A percentile compares a stretch with the other conserved stretches of the same genome.
Conservation (phyloP, 106 monocot species). For the Apostasia shenzhenica region DNA sequence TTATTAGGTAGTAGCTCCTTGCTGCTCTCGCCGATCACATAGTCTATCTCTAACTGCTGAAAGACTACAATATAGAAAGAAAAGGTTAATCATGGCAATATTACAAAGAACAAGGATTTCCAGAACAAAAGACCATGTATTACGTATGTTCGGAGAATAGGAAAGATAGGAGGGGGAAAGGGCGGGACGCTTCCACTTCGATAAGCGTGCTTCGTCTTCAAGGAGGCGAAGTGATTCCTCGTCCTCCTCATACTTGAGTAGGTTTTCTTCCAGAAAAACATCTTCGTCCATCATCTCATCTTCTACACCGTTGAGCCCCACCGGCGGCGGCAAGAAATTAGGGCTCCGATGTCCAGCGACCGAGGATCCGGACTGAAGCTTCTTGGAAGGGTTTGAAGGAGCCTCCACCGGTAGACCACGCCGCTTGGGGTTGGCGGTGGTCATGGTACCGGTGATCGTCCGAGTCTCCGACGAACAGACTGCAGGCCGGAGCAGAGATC, state of each 20-base stretch:
- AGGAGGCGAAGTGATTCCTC: constrained; percentile 69
- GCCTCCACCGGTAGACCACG: constrained; percentile 27
- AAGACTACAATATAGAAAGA: constrained; percentile 51
- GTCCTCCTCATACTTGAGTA: constrained; percentile 60
- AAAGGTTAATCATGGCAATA: background rate
- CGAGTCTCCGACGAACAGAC: too few species aligned
- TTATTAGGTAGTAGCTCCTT: constrained; percentile 60
- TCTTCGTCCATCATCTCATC: constrained; percentile 99
- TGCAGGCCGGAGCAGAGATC: too few species aligned
- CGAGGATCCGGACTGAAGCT: constrained; percentile 24
- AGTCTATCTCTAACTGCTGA: constrained; percentile 98
- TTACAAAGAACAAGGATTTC: background rate
- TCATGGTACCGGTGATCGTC: constrained; percentile 24
- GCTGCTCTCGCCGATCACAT: constrained; percentile 78
- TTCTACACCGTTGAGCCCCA: constrained; percentile 22
- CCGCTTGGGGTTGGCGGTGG: constrained; percentile 25
- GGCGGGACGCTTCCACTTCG: constrained; percentile 76
- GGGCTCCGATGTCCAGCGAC: constrained; percentile 4
- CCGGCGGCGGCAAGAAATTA: constrained; percentile 8
- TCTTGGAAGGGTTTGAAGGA: constrained; percentile 36
- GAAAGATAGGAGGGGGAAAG: constrained; percentile 43
- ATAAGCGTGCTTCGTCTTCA: constrained; percentile 66
- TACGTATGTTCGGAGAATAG: constrained; percentile 54
- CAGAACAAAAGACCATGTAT: background rate
- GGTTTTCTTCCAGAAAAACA: constrained; percentile 80